Evolutionary conservation across 768 basidiomycete genomes (phyloP), one percentile per base, ranked within the genome.

Genomic region (Asterophora lycoperdoides): DNA sequence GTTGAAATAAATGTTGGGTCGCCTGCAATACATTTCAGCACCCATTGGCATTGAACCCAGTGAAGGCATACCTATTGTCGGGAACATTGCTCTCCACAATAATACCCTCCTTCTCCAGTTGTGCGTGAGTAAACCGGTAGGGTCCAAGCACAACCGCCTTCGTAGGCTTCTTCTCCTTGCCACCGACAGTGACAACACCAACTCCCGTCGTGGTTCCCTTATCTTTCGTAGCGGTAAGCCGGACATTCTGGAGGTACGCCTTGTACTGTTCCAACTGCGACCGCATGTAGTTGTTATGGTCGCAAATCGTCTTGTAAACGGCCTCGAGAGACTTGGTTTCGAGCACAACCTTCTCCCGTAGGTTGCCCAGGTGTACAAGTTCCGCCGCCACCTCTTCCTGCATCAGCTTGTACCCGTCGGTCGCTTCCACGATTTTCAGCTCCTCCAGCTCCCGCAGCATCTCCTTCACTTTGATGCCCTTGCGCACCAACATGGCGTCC

Each of bases 51-150:
- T 10, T 2, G 15, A 14, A 48, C 28, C 32, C 8, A 4, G 37
- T 34, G 9, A 35, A 62, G 7, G 13, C 86, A 60, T 51, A 90
- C 94, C 95, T 78, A 64, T 95, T 97, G 65, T 99, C 96, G 9
- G 96, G 96, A 23, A 99, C 96, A 67, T 98, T 98, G 64, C 94
- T 97, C 68, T 98, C 94, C 41, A 98, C 91, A 61, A 99, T 98
- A 61, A 99, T 94, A 10, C 94, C 94, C 70, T 98, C 96, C 70
- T 97, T 98, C 75, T 99, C 96, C 56, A 99, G 72, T 65, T 98
- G 96, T 19, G 91, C 91, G 64, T 99, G 96, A 2, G 96, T 98
- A 61, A 96, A 99, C 53, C 96, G 80, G 69, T 96, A 97, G 9
- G 96, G 96, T 5, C 96, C 96, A 35, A 95, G 80, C 8, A 91